Percentiles rank a stretch among this genome's conserved stretches.
Evolutionary conservation across 768 basidiomycete genomes (phyloP).

Genomic region (Boletus reticuloceps): DNA sequence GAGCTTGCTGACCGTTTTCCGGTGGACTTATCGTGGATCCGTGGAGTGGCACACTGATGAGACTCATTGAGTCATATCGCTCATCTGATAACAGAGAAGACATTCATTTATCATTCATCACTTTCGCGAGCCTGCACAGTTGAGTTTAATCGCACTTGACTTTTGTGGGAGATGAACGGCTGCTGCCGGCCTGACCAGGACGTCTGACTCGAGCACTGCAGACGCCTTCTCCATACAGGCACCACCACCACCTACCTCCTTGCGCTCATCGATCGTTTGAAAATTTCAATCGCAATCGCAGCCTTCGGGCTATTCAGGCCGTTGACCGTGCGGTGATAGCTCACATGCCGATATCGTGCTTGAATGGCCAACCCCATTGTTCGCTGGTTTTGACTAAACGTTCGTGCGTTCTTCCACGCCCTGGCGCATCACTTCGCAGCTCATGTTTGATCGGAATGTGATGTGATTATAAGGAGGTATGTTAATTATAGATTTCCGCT

Average conservation of each 20-base stretch:
- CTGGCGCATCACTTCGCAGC: background rate
- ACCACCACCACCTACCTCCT: background rate
- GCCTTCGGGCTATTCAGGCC: background rate
- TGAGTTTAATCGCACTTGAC: conserved; percentile 9
- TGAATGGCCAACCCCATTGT: conserved; percentile 14
- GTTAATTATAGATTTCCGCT: conserved; percentile 7
- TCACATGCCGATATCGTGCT: conserved; percentile 11
- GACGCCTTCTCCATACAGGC: background rate
- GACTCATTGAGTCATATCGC: conserved; percentile 18
- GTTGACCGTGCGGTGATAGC: conserved; percentile 3
- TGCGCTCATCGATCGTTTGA: background rate
- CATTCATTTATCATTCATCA: conserved; percentile 6
- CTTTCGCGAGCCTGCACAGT: background rate
- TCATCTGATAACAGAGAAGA: conserved; percentile 14
- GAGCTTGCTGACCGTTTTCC: background rate
- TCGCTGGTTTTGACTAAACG: conserved; percentile 14
- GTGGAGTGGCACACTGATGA: background rate
- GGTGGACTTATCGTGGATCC: background rate
- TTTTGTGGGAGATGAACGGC: conserved; percentile 10
- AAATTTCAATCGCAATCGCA: background rate
- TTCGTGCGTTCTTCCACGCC: conserved; percentile 5
- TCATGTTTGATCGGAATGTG: background rate
- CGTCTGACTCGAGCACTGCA: background rate
- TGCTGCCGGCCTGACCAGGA: background rate
- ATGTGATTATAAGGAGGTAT: conserved; percentile 16